Evolutionary conservation across 495 filamentous ascomycete genomes (phyloP).

Genomic region (Viridothelium virens): DNA sequence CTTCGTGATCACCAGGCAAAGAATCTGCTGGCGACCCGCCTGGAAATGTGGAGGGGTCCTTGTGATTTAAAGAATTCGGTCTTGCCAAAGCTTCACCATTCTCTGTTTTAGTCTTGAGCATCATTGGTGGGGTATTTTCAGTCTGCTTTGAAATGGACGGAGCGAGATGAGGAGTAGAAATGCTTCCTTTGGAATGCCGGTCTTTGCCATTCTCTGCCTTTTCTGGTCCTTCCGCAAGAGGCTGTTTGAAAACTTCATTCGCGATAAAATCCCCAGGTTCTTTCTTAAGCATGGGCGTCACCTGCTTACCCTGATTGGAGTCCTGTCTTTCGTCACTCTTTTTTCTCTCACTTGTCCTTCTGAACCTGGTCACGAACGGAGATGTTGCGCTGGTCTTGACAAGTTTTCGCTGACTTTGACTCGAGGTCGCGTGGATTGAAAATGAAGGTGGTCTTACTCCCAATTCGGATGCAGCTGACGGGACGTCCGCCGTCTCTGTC

Average conservation of each 20-base stretch:
- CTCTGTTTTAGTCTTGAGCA: neutral
- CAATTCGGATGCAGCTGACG: too few species aligned
- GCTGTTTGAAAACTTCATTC: neutral
- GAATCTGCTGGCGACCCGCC: neutral
- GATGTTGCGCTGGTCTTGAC: too few species aligned
- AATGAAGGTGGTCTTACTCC: too few species aligned
- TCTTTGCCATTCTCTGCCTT: neutral
- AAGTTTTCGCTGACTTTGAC: too few species aligned
- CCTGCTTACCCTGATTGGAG: neutral
- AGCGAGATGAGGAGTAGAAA: neutral
- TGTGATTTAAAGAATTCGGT: neutral
- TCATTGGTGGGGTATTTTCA: neutral
- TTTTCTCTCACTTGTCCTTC: neutral
- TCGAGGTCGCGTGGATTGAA: too few species aligned
- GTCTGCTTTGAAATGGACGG: neutral
- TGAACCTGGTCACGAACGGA: too few species aligned
- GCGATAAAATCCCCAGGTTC: neutral
- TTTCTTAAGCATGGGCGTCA: neutral
- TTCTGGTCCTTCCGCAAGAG: neutral
- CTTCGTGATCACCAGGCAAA: neutral
- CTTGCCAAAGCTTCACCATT: neutral
- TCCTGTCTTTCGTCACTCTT: neutral
- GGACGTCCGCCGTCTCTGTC: too few species aligned
- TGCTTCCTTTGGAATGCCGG: neutral
- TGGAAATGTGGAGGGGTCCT: neutral